phyloP scores from a whole-genome alignment of 306 rosid genomes.

The Prunus mume region DNA sequence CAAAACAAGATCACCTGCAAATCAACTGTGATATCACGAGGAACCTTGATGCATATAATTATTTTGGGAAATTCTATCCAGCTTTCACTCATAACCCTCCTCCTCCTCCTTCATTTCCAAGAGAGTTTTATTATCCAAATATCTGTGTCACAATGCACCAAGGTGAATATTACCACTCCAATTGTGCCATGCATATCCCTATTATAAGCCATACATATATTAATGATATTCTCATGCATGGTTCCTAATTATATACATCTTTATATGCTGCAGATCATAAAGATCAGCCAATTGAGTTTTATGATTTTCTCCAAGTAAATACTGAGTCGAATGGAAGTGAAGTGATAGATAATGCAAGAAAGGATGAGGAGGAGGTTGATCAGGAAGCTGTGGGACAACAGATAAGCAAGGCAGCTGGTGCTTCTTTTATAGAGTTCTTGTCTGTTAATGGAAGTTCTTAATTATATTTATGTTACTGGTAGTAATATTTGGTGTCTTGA shows the following conservation, averaged over 20 bases:
- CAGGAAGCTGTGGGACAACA: constrained; percentile 35
- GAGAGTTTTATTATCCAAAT: not conserved
- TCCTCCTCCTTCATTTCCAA: not conserved
- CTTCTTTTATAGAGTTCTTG: constrained; percentile 59
- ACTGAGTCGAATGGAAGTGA: constrained; percentile 72
- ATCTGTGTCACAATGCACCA: constrained; percentile 4
- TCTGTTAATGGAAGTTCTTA: constrained; percentile 35
- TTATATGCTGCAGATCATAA: constrained; percentile 44
- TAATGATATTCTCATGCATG: not conserved
- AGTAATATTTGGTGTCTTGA: not conserved
- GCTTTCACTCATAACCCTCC: constrained; percentile 4
- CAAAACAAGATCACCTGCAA: constrained; percentile 3
- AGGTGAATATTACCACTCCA: not conserved
- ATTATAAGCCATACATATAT: too few species aligned
- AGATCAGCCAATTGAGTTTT: constrained; percentile 58
- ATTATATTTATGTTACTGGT: not conserved
- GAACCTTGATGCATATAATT: constrained; percentile 28
- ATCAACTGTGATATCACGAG: constrained; percentile 12
- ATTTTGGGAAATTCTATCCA: constrained; percentile 31
- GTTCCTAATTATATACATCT: not conserved
- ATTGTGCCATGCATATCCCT: not conserved
- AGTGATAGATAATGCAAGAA: constrained; percentile 58
- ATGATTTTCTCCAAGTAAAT: constrained; percentile 79
- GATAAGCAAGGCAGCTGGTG: constrained; percentile 27
- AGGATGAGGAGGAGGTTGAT: constrained; percentile 77